phyloP scores from a whole-genome alignment of 2,329 filamentous ascomycete species.

The Aspergillus melleus region DNA sequence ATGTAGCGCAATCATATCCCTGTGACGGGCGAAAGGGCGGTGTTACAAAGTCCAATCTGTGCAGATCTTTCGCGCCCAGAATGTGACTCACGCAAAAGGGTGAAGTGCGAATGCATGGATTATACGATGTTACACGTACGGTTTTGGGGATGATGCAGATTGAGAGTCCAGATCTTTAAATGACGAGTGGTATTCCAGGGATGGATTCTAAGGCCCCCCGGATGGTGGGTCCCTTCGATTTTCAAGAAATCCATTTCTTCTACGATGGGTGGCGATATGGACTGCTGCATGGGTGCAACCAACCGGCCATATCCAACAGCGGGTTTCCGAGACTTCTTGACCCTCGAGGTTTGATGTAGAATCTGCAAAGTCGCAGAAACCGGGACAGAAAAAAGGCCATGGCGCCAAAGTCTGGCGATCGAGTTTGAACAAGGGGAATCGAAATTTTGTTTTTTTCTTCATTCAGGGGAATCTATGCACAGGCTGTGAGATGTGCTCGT shows the following conservation, averaged over 20 bases:
- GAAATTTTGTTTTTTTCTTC: conserved; percentile 43
- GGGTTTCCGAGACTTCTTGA: background rate
- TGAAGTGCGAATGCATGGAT: background rate
- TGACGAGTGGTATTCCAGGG: background rate
- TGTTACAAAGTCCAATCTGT: no score
- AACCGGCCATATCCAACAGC: background rate
- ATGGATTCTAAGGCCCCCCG: background rate
- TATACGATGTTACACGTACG: background rate
- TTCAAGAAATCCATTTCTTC: background rate
- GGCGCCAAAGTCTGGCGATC: background rate
- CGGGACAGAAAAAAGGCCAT: background rate
- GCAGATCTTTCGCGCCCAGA: background rate
- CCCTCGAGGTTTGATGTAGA: no score
- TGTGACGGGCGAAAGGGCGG: no score
- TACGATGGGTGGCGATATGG: background rate
- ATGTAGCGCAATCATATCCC: background rate
- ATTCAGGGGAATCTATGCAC: conserved; percentile 48
- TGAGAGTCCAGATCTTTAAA: no score
- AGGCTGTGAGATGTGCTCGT: conserved; percentile 38
- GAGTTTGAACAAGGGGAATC: conserved; percentile 23
- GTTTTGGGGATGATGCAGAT: background rate
- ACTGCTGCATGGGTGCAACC: background rate
- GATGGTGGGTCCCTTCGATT: background rate
- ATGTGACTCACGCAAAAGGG: background rate
- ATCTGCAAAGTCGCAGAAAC: background rate